phyloP scores from a whole-genome alignment of 371 early-diverging fungal genomes.

The Coemansia sp. region DNA sequence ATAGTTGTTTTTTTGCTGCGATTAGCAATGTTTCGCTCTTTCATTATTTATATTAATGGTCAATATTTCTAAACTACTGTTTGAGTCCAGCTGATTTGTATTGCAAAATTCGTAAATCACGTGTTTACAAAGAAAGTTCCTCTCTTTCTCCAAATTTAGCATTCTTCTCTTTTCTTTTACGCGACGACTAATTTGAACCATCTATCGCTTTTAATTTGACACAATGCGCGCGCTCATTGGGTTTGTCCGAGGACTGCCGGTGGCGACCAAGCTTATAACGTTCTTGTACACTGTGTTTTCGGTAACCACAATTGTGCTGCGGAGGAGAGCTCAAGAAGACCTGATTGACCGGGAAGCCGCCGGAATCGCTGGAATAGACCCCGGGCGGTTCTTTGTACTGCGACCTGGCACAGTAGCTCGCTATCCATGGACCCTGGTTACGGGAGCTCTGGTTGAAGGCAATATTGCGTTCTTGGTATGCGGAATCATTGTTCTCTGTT shows the following conservation, averaged over 20 bases:
- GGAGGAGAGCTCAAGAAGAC: neutral
- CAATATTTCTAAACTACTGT: no score
- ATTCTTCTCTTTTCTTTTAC: neutral
- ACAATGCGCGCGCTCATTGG: slow-evolving; percentile 28
- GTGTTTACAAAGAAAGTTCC: no score
- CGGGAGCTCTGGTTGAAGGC: slow-evolving; percentile 32
- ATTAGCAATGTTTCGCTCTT: no score
- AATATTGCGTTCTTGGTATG: slow-evolving; percentile 22
- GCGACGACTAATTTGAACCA: no score
- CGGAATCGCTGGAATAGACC: slow-evolving; percentile 16
- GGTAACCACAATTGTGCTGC: slow-evolving; percentile 16
- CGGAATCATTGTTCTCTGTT: slow-evolving; percentile 23
- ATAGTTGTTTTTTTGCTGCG: no score
- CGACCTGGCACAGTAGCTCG: slow-evolving; percentile 28
- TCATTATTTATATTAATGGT: no score
- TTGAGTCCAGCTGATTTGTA: no score
- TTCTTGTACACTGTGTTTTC: slow-evolving; percentile 18
- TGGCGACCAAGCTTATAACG: slow-evolving; percentile 26
- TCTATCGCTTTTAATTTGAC: no score
- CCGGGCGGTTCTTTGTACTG: slow-evolving; percentile 33
- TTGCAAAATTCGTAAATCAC: no score
- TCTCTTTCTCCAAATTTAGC: neutral
- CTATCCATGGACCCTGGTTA: slow-evolving; percentile 46
- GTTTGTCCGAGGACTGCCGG: slow-evolving; percentile 29
- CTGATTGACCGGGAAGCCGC: slow-evolving; percentile 7